Evolutionary conservation across 345 rosid species (phyloP).

Genomic region (Mallotus nudiflorus): DNA sequence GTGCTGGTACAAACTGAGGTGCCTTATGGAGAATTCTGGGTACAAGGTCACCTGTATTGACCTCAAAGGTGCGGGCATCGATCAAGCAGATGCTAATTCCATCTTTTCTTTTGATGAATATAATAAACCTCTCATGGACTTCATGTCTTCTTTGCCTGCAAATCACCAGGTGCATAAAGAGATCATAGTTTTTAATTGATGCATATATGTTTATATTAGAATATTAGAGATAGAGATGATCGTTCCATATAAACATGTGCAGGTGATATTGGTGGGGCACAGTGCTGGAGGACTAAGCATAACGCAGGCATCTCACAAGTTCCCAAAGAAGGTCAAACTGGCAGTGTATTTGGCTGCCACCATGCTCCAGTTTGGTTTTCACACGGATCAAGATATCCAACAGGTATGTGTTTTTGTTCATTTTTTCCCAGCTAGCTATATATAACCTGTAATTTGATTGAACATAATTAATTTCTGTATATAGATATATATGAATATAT

Average conservation of each 20-base stretch:
- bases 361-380: constrained; percentile 66
- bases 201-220: too few relatives aligned
- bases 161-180: constrained; percentile 51
- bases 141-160: constrained; percentile 58
- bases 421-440: too few relatives aligned
- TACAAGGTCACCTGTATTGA: constrained; percentile 75
- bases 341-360: constrained; percentile 78
- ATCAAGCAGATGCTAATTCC: too few relatives aligned
- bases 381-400: constrained; percentile 57
- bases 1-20: constrained; percentile 91
- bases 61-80: constrained; percentile 66
- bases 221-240: too few relatives aligned
- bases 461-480: too few relatives aligned
- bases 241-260: too few relatives aligned
- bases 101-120: constrained; percentile 67
- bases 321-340: constrained; percentile 54
- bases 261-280: constrained; percentile 91
- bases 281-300: constrained; percentile 91
- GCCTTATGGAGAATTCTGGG: constrained; percentile 79
- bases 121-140: constrained; percentile 66
- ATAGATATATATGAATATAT: too few relatives aligned
- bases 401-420: too few relatives aligned
- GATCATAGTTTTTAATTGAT: background rate
- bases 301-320: constrained; percentile 58
- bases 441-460: too few relatives aligned